Conservation (phyloP, 2,329 filamentous ascomycete species). For the Sarocladium oryzae region DNA sequence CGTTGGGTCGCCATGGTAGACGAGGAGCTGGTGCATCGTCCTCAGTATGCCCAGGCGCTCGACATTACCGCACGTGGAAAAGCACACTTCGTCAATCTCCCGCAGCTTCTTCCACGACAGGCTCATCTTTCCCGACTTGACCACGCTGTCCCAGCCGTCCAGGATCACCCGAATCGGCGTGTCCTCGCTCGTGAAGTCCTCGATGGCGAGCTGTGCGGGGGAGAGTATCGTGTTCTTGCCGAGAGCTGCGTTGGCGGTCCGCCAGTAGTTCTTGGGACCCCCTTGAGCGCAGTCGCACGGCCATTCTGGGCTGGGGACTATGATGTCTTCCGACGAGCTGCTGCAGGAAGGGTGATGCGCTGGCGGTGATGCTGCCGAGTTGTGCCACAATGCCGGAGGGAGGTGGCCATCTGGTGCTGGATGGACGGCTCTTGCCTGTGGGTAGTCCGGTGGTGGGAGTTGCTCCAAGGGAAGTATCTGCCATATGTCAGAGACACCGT, state of each 20-base stretch:
- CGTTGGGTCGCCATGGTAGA: conserved; percentile 21
- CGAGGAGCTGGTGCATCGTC: conserved; percentile 20
- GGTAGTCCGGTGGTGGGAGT: too few relatives aligned
- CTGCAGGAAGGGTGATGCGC: not conserved
- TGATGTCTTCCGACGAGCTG: not conserved
- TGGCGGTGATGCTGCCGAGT: not conserved
- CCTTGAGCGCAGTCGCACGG: not conserved
- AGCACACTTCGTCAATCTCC: conserved; percentile 18
- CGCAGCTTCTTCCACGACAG: conserved; percentile 21
- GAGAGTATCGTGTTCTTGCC: conserved; percentile 13
- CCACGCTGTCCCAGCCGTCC: conserved; percentile 23
- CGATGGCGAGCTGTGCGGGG: conserved; percentile 9
- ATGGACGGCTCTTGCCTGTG: not conserved
- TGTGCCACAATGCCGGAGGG: not conserved
- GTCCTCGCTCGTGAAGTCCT: conserved; percentile 20
- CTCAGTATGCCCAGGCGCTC: conserved; percentile 20
- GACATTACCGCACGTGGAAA: conserved; percentile 13
- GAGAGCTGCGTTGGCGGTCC: conserved; percentile 18
- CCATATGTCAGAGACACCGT: not conserved
- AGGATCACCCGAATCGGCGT: conserved; percentile 19
- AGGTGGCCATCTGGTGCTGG: not conserved
- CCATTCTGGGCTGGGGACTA: conserved; percentile 9
- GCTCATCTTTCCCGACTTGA: conserved; percentile 19
- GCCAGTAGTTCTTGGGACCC: conserved; percentile 17
- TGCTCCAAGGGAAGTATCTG: too few relatives aligned